A percentile compares a stretch with the other conserved stretches of the same genome.
Conservation (phyloP, 31 red algal genomes). For the Porphyra umbilicalis region DNA sequence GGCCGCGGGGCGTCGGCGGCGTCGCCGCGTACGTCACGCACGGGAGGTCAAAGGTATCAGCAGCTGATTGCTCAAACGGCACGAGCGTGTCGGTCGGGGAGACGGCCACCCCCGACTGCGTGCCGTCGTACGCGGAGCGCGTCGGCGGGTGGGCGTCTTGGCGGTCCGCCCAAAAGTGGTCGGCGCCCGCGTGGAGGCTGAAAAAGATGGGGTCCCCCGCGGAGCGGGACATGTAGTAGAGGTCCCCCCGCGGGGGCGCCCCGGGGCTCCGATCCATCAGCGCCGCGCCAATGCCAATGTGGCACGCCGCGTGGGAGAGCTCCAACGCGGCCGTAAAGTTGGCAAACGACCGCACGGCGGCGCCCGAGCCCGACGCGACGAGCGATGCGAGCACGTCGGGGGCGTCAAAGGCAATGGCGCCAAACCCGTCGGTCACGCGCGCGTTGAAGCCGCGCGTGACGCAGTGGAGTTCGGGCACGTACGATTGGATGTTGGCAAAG, state of each 20-base stretch:
- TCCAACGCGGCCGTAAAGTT: conserved; percentile 38
- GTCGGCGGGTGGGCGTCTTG: background rate
- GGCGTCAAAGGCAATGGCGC: conserved; percentile 13
- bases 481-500: conserved; percentile 11
- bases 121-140: background rate
- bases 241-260: background rate
- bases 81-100: background rate
- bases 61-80: background rate
- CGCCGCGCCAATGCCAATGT: conserved; percentile 32
- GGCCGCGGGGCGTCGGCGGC: background rate
- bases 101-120: background rate
- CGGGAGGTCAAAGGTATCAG: background rate
- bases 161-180: conserved; percentile 26
- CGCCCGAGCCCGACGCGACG: background rate
- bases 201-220: conserved; percentile 53
- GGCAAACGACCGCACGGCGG: background rate
- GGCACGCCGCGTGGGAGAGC: conserved; percentile 26
- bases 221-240: background rate
- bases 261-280: background rate
- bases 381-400: background rate
- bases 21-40: background rate
- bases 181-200: conserved; percentile 38
- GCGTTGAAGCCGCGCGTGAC: conserved; percentile 32
- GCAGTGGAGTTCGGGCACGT: conserved; percentile 14
- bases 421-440: conserved; percentile 16